These are phyloP conservation scores for Cyberlindnera euphorbiae DNA, from an alignment of 805 yeast genomes.

Conservation along the genomic window DNA sequence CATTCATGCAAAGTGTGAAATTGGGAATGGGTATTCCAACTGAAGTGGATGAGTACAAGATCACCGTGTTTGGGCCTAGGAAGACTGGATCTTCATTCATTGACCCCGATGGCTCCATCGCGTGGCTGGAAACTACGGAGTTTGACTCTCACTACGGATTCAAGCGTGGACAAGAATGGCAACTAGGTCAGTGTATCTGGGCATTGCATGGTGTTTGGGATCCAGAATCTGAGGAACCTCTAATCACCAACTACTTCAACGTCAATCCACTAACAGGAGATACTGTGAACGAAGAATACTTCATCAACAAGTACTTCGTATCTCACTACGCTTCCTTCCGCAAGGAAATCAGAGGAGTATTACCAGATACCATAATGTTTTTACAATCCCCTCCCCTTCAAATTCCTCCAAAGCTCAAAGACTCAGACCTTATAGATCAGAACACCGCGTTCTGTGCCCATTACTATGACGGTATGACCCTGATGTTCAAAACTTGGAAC, in stretches of 20 bases:
- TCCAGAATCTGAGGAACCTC: constrained; percentile 30
- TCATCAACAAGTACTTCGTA: constrained; percentile 61
- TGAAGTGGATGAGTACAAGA: constrained; percentile 63
- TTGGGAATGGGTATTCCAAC: constrained; percentile 76
- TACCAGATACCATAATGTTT: constrained; percentile 48
- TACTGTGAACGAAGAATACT: constrained; percentile 44
- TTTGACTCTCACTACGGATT: constrained; percentile 70
- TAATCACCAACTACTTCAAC: constrained; percentile 49
- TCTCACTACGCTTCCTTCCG: constrained; percentile 54
- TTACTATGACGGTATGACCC: constrained; percentile 90
- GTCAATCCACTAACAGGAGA: constrained; percentile 34
- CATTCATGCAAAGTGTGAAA: constrained; percentile 65
- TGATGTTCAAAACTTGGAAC: constrained; percentile 91
- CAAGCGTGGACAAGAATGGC: constrained; percentile 60
- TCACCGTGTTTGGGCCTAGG: constrained; percentile 73
- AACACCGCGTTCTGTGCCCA: constrained; percentile 80
- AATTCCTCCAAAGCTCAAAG: constrained; percentile 62
- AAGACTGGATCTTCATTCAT: constrained; percentile 51
- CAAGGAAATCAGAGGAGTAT: constrained; percentile 40
- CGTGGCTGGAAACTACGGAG: constrained; percentile 60
- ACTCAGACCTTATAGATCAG: constrained; percentile 46
- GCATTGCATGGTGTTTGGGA: constrained; percentile 80
- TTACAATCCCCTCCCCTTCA: constrained; percentile 81
- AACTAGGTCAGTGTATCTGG: constrained; percentile 72
- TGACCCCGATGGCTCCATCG: constrained; percentile 61